phyloP scores from a whole-genome alignment of 148 eudicot species.

The Beta vulgaris region DNA sequence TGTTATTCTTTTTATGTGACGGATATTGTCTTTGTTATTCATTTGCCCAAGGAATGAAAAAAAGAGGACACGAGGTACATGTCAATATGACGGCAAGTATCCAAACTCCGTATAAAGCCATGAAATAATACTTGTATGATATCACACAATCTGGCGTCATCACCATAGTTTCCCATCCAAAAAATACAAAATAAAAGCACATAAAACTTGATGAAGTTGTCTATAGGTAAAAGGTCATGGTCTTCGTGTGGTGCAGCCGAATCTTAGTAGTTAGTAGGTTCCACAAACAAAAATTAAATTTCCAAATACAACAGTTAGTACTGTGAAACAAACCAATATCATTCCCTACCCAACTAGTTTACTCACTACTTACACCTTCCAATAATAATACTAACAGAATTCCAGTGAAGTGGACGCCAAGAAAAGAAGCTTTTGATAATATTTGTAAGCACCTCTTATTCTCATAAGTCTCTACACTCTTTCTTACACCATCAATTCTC shows the following conservation, averaged over 20 bases:
- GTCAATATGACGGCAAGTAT: not conserved
- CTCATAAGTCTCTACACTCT: not conserved
- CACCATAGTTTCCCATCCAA: too few species aligned
- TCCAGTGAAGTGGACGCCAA: conserved; percentile 82
- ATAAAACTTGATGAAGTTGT: not conserved
- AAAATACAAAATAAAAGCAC: too few species aligned
- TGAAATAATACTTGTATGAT: too few species aligned
- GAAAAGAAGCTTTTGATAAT: conserved; percentile 52
- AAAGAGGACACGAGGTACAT: not conserved
- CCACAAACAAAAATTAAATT: not conserved
- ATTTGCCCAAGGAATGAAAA: too few species aligned
- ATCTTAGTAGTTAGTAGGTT: not conserved
- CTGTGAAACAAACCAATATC: not conserved
- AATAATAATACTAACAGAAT: conserved; percentile 32
- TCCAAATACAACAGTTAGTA: not conserved
- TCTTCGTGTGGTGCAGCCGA: conserved; percentile 6
- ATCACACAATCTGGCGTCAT: too few species aligned
- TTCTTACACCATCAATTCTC: not conserved
- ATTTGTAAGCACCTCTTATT: not conserved
- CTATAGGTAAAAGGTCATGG: conserved; percentile 21
- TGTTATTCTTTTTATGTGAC: too few species aligned
- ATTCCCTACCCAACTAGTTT: conserved; percentile 21
- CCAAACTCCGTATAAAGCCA: not conserved
- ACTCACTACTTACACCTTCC: conserved; percentile 25
- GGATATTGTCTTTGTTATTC: too few species aligned